These are phyloP conservation scores for Saccharum officinarum DNA, from an alignment of 176 grass and related monocot genomes.

Conservation along the genomic window DNA sequence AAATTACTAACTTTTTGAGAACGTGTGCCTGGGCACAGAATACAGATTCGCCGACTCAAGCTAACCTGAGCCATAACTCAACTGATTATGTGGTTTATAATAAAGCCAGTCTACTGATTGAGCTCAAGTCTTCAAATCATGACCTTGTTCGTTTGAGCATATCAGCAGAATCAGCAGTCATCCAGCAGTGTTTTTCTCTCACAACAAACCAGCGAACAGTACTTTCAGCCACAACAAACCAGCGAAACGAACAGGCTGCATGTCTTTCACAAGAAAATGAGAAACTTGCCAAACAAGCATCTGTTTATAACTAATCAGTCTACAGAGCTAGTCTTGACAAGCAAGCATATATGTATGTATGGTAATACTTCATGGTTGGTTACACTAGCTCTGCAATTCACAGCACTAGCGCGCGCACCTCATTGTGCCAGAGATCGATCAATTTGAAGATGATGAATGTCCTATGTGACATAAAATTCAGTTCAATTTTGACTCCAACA, in stretches of 20 bases:
- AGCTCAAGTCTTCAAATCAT: background rate
- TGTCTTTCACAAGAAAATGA: background rate
- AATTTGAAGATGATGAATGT: background rate
- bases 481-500: slow-evolving; percentile 29
- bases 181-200: too few relatives aligned
- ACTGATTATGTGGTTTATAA: background rate
- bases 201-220: too few relatives aligned
- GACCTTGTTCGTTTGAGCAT: too few relatives aligned
- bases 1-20: background rate
- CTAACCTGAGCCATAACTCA: background rate
- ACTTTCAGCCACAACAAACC: too few relatives aligned
- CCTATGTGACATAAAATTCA: background rate
- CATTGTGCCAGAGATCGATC: background rate
- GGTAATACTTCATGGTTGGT: background rate
- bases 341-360: background rate
- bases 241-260: background rate
- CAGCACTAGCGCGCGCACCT: background rate
- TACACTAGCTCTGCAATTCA: background rate
- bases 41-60: background rate
- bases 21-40: background rate
- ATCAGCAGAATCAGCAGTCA: too few relatives aligned
- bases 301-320: background rate
- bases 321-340: background rate
- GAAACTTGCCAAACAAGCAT: background rate
- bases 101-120: background rate